Evolutionary conservation across 1,284 basidiomycete genomes (phyloP), one percentile per base, ranked within the genome.

Genomic region (Apiotrichum gamsii): DNA sequence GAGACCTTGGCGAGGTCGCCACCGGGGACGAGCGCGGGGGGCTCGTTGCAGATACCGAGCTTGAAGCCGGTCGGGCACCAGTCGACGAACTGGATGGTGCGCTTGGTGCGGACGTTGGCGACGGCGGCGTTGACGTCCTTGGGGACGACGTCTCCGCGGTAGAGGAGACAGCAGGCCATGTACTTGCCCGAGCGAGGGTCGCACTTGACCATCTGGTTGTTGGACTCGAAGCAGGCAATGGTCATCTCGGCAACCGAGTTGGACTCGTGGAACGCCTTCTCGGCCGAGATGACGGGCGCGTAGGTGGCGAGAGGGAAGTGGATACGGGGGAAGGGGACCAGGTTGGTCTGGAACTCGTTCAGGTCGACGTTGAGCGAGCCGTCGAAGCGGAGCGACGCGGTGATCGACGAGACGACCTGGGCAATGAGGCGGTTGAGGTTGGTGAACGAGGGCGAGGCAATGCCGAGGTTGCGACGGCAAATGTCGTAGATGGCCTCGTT

Each of bases 21-120:
- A 41, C 88, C 87, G 47, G 90, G 90, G 34, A 98, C 88, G 57
- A 81, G 80, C 20, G 90, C 87, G 20, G 94, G 82, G 39, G 94
- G 83, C 74, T 97, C 93, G 72, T 93, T 93, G 79, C 94, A 97
- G 74, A 97, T 88, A 73, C 93, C 93, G 57, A 94, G 83, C 81
- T 81, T 95, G 94, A 86, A 96, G 82, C 71, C 93, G 82, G 93
- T 96, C 40, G 91, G 90, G 77, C 94, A 97, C 94, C 94, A 98
- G 74, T 98, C 94, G 56, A 91, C 89, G 58, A 74, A 74, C 72
- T 95, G 91, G 67, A 98, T 96, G 25, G 90, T 93, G 61, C 85
- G 83, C 80, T 91, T 94, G 54, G 91, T 96, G 81, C 94, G 96
- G 78, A 97, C 90, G 64, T 81, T 85, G 47, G 87, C 84, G 59